Percentiles rank a stretch among this genome's conserved stretches.
phyloP scores from a whole-genome alignment of 139 green algal genomes.

The Diplosphaera chodatii region DNA sequence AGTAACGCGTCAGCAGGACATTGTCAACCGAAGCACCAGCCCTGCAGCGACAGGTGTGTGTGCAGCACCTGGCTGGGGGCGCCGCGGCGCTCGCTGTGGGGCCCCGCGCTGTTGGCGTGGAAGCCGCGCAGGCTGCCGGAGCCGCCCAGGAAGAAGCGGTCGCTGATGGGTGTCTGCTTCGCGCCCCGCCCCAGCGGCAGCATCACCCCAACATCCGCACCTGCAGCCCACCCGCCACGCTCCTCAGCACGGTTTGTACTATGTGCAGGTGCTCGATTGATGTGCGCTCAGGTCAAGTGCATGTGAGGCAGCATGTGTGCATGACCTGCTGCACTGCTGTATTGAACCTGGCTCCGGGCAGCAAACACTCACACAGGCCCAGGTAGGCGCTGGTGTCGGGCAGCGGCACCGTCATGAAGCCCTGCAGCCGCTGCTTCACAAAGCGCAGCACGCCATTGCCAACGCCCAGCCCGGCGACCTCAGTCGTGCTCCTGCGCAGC shows the following conservation, averaged over 20 bases:
- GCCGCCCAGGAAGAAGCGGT: slow-evolving; percentile 73
- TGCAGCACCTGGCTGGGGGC: not conserved
- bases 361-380: slow-evolving; percentile 4
- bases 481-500: slow-evolving; percentile 18
- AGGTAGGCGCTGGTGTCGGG: slow-evolving; percentile 3
- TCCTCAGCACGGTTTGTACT: too few species aligned
- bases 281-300: too few species aligned
- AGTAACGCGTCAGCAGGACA: too few species aligned
- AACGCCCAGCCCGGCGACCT: slow-evolving; percentile 50
- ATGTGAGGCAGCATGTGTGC: too few species aligned
- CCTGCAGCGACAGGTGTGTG: too few species aligned
- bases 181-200: slow-evolving; percentile 40
- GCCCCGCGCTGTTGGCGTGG: slow-evolving; percentile 43
- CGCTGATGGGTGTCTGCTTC: slow-evolving; percentile 40
- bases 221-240: too few species aligned
- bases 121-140: slow-evolving; percentile 56
- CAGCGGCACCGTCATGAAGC: slow-evolving; percentile 11
- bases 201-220: slow-evolving; percentile 34
- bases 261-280: too few species aligned
- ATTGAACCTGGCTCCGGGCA: too few species aligned
- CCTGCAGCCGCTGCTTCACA: slow-evolving; percentile 32
- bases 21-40: too few species aligned
- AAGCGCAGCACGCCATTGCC: slow-evolving; percentile 37
- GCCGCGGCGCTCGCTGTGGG: slow-evolving; percentile 38
- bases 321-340: too few species aligned